These are phyloP conservation scores for Fusarium cyanostomum DNA, from an alignment of 2,329 filamentous ascomycete genomes.

Conservation along the genomic window DNA sequence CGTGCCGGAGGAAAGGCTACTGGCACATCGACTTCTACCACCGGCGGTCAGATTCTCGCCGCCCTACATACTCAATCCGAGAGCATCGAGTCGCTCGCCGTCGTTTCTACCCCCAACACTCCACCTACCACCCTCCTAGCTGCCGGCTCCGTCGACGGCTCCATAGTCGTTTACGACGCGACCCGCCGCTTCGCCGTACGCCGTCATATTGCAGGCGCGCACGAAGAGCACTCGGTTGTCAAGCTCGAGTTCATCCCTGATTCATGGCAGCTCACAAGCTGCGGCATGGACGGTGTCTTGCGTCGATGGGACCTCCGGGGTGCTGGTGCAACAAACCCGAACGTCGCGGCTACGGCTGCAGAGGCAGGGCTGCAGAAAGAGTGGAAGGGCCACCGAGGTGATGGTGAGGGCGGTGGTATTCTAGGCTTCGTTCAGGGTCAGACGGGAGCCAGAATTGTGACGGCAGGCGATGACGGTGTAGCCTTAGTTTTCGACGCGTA, in stretches of 20 bases:
- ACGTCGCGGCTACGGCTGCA: conserved; percentile 50
- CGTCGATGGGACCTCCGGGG: conserved; percentile 84
- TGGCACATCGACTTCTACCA: conserved; percentile 48
- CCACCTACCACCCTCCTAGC: conserved; percentile 66
- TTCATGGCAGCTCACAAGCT: conserved; percentile 80
- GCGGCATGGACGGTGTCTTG: conserved; percentile 91
- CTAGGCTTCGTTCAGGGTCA: conserved; percentile 89
- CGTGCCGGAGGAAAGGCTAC: conserved; percentile 46
- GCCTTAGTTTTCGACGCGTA: conserved; percentile 72
- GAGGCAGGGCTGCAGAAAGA: conserved; percentile 78
- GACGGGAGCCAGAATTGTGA: conserved; percentile 78
- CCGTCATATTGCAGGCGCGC: conserved; percentile 81
- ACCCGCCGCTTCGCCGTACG: conserved; percentile 88
- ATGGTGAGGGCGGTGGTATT: conserved; percentile 87
- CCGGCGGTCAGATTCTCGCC: conserved; percentile 75
- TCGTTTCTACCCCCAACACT: conserved; percentile 54
- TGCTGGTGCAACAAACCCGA: conserved; percentile 46
- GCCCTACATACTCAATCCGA: conserved; percentile 80
- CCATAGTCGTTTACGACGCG: conserved; percentile 87
- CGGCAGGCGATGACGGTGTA: conserved; percentile 87
- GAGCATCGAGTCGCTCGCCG: conserved; percentile 79
- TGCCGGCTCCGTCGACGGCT: conserved; percentile 76
- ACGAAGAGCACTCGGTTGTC: conserved; percentile 89
- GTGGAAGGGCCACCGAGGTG: conserved; percentile 89
- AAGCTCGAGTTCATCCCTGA: conserved; percentile 85